These are phyloP conservation scores for Colletotrichum tabaci DNA, from an alignment of 2,329 filamentous ascomycete species.

Conservation along the genomic window DNA sequence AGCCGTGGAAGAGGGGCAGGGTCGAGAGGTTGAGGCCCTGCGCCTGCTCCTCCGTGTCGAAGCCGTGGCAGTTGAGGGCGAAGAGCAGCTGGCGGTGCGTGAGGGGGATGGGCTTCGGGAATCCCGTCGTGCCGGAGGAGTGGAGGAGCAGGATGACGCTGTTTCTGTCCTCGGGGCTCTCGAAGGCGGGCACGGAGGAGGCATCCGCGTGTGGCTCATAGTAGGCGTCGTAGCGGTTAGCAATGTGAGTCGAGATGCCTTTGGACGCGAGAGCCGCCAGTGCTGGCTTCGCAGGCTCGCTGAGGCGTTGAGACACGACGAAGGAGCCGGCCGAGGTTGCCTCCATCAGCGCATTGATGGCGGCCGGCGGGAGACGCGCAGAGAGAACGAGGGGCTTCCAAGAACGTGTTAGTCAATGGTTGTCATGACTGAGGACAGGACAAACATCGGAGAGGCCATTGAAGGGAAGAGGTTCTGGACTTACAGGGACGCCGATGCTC, in stretches of 20 bases:
- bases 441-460: no score
- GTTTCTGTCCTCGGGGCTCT: conserved; percentile 45
- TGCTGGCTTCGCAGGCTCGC: conserved; percentile 39
- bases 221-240: conserved; percentile 36
- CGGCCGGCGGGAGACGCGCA: conserved; percentile 41
- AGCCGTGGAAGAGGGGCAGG: conserved; percentile 54
- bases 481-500: conserved; percentile 46
- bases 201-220: conserved; percentile 33
- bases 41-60: conserved; percentile 44
- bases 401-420: no score
- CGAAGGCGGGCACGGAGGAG: conserved; percentile 29
- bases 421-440: no score
- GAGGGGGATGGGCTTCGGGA: conserved; percentile 53
- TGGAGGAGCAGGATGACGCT: conserved; percentile 50
- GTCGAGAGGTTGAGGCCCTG: conserved; percentile 50
- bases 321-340: conserved; percentile 41
- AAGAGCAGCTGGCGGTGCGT: conserved; percentile 50
- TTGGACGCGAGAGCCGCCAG: conserved; percentile 39
- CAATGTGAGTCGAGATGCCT: conserved; percentile 42
- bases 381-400: conserved; percentile 36
- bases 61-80: conserved; percentile 49
- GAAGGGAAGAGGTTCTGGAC: not conserved
- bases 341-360: conserved; percentile 43
- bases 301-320: conserved; percentile 43
- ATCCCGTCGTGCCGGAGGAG: conserved; percentile 53